These are phyloP conservation scores for Excoecaria cochinchinensis DNA, from an alignment of 345 rosid species.

Conservation along the genomic window DNA sequence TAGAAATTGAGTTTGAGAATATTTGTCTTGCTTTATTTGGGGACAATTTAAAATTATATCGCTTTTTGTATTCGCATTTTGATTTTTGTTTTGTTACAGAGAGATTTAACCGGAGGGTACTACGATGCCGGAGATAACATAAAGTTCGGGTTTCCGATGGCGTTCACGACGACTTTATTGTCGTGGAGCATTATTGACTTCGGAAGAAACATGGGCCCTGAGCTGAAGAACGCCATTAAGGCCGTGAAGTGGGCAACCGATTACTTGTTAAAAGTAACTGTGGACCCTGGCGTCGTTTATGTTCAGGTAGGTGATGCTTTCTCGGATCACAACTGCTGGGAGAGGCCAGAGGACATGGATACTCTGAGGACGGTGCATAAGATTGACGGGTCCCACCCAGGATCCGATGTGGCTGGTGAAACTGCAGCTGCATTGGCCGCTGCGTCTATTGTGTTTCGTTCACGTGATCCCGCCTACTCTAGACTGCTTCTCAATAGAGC, in stretches of 20 bases:
- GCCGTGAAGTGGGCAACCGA: constrained; percentile 36
- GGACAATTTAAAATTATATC: not conserved
- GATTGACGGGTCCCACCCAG: constrained; percentile 30
- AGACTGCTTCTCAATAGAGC: constrained; percentile 36
- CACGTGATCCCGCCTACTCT: constrained; percentile 33
- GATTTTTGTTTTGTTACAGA: constrained; percentile 11
- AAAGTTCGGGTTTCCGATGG: constrained; percentile 40
- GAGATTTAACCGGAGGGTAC: constrained; percentile 36
- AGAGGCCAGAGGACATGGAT: constrained; percentile 40
- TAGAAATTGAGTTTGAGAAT: not conserved
- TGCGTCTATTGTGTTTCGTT: constrained; percentile 33
- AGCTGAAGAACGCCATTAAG: constrained; percentile 29
- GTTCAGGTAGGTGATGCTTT: constrained; percentile 36
- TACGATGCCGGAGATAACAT: constrained; percentile 40
- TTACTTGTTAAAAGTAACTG: constrained; percentile 31
- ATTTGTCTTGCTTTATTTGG: not conserved
- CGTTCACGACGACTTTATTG: constrained; percentile 33
- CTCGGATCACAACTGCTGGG: constrained; percentile 41
- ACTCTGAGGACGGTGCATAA: constrained; percentile 30
- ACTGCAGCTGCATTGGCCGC: constrained; percentile 42
- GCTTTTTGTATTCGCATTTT: not conserved
- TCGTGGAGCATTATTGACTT: constrained; percentile 37
- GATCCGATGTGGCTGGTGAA: constrained; percentile 39
- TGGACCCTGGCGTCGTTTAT: constrained; percentile 28
- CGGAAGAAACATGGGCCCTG: constrained; percentile 36